A percentile compares a stretch with the other conserved stretches of the same genome.
These are phyloP conservation scores for Globisporangium barbulae DNA, from an alignment of 352 stramenopile genomes.

Conservation along the genomic window DNA sequence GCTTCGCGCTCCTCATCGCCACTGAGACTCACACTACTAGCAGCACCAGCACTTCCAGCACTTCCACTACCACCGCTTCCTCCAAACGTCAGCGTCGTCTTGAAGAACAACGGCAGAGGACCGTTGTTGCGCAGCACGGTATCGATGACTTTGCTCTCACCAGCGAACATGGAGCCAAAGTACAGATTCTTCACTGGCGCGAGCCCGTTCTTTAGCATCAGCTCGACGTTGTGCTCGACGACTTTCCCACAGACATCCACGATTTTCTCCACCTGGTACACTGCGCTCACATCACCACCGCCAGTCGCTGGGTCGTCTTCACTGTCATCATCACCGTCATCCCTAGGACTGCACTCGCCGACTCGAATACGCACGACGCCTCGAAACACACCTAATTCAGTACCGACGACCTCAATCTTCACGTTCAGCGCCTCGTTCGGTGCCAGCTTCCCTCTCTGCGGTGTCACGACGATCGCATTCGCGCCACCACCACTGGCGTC, in stretches of 20 bases:
- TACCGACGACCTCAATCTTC: constrained; percentile 43
- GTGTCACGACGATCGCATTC: constrained; percentile 22
- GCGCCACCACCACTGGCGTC: constrained; percentile 8
- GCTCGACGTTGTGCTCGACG: constrained; percentile 84
- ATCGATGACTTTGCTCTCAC: constrained; percentile 53
- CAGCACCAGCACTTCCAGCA: constrained; percentile 5
- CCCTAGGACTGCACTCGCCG: constrained; percentile 19
- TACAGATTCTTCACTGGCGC: constrained; percentile 48
- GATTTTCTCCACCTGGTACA: constrained; percentile 47
- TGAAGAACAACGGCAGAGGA: constrained; percentile 59
- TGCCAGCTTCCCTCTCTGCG: constrained; percentile 26
- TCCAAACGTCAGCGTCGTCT: constrained; percentile 50
- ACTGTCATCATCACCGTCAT: constrained; percentile 17
- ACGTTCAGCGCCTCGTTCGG: constrained; percentile 35
- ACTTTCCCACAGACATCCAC: constrained; percentile 79
- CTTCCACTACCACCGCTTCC: constrained; percentile 10
- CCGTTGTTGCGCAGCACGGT: constrained; percentile 79
- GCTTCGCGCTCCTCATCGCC: constrained; percentile 59
- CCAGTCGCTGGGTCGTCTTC: not conserved
- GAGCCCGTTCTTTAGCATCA: constrained; percentile 50
- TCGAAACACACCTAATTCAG: constrained; percentile 38
- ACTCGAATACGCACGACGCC: constrained; percentile 41
- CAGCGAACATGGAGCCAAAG: constrained; percentile 73
- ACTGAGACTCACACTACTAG: not conserved
- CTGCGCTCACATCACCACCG: not conserved